Conservation (phyloP, 371 early-diverging fungal species). For the Mucor indicus region DNA sequence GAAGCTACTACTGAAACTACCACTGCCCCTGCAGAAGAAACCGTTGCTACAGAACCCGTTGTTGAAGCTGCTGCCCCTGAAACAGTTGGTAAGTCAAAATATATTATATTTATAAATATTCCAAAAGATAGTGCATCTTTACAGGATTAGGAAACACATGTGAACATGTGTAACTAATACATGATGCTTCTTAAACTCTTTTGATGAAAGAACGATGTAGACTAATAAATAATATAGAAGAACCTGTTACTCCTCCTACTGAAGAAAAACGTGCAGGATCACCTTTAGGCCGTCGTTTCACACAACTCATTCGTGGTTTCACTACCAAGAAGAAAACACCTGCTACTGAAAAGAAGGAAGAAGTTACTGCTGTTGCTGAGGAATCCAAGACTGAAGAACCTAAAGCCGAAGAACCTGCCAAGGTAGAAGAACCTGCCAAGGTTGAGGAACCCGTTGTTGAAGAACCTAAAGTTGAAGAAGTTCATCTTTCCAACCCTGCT, state of each 20-base stretch:
- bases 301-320: constrained; percentile 35
- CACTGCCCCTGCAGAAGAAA: too few species aligned
- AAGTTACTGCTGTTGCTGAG: background rate
- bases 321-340: constrained; percentile 25
- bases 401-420: background rate
- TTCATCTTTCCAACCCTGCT: constrained; percentile 8
- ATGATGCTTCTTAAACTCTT: background rate
- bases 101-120: too few species aligned
- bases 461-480: constrained; percentile 2
- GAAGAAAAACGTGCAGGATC: constrained; percentile 29
- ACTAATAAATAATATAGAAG: too few species aligned
- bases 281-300: constrained; percentile 42
- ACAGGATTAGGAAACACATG: constrained; percentile 9
- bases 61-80: constrained; percentile 2
- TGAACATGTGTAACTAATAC: constrained; percentile 14
- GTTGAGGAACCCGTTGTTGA: background rate
- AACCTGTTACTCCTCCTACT: constrained; percentile 2
- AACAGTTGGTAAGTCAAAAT: constrained; percentile 23
- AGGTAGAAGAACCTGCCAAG: background rate
- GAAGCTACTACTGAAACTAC: constrained; percentile 3
- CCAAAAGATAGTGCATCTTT: too few species aligned
- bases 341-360: constrained; percentile 21
- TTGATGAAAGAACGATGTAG: background rate
- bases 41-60: too few species aligned
- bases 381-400: background rate